Evolutionary conservation across 805 yeast species (phyloP).

Genomic region (Wickerhamomyces alni): DNA sequence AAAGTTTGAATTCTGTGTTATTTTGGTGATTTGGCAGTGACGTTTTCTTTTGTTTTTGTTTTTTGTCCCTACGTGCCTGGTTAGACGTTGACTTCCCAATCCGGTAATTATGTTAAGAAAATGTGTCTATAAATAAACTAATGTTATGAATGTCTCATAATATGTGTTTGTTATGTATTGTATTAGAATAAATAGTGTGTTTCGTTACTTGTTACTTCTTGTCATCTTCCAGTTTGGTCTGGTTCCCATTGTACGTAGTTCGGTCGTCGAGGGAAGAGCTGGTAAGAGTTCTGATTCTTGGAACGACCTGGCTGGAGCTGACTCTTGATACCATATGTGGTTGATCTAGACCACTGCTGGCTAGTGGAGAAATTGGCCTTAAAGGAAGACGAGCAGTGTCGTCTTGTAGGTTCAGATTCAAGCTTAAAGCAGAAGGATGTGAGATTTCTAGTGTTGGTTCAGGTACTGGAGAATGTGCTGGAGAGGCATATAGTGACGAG

Average conservation of each 20-base stretch:
- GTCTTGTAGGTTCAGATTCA: conserved; percentile 12
- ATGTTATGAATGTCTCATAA: too few relatives aligned
- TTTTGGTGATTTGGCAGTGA: too few relatives aligned
- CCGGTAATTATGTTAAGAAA: neutral
- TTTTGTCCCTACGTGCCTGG: too few relatives aligned
- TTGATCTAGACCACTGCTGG: too few relatives aligned
- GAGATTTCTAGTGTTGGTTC: conserved; percentile 6
- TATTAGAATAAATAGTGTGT: neutral
- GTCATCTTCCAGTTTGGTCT: conserved; percentile 46
- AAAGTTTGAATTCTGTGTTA: too few relatives aligned
- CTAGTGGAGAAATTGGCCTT: conserved; percentile 10
- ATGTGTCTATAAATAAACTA: too few relatives aligned
- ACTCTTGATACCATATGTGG: conserved; percentile 5
- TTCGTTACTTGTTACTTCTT: conserved; percentile 10
- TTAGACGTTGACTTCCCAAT: conserved; percentile 2
- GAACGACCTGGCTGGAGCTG: conserved; percentile 7
- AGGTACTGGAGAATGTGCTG: conserved; percentile 17
- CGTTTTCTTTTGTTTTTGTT: neutral
- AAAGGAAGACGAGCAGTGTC: conserved; percentile 6
- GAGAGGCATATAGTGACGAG: conserved; percentile 24
- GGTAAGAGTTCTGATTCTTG: conserved; percentile 25
- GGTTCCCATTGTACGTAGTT: conserved; percentile 53
- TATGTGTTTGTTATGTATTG: too few relatives aligned
- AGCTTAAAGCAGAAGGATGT: conserved; percentile 19
- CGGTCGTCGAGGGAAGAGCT: conserved; percentile 29